phyloP scores from a whole-genome alignment of 371 early-diverging fungal genomes.

The Mortierella sp. region DNA sequence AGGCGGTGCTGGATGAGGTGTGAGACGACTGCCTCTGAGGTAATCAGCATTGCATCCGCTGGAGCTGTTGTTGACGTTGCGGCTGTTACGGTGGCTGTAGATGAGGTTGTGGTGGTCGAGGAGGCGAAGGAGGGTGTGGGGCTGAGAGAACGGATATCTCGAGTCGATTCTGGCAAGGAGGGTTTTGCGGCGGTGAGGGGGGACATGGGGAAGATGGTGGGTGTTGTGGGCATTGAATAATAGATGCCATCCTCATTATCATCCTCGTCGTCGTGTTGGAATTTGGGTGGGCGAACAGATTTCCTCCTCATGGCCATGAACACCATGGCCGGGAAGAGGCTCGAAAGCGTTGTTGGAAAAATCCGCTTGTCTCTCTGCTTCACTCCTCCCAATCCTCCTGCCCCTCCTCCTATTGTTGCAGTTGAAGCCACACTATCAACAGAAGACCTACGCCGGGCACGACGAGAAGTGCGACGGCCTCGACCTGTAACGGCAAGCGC shows the following conservation, averaged over 20 bases:
- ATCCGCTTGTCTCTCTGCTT: constrained; percentile 8
- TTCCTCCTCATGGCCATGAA: constrained; percentile 42
- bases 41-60: constrained; percentile 31
- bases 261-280: constrained; percentile 40
- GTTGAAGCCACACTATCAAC: background rate
- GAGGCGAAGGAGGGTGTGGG: background rate
- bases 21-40: constrained; percentile 24
- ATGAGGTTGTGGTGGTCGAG: constrained; percentile 3
- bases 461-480: background rate
- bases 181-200: background rate
- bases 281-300: constrained; percentile 41
- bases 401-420: background rate
- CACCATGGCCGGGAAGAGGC: constrained; percentile 43
- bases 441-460: too few species aligned
- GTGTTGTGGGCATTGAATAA: constrained; percentile 10
- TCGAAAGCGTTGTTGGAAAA: constrained; percentile 39
- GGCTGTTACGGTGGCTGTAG: background rate
- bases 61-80: background rate
- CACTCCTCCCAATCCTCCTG: background rate
- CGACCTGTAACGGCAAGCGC: constrained; percentile 37
- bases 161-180: background rate
- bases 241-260: background rate
- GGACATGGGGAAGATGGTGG: constrained; percentile 13
- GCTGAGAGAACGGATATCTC: background rate
- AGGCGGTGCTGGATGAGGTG: constrained; percentile 27